A percentile compares a stretch with the other conserved stretches of the same genome.
These are phyloP conservation scores for Fusarium abutilonis DNA, from an alignment of 2,329 filamentous ascomycete species.

Conservation along the genomic window DNA sequence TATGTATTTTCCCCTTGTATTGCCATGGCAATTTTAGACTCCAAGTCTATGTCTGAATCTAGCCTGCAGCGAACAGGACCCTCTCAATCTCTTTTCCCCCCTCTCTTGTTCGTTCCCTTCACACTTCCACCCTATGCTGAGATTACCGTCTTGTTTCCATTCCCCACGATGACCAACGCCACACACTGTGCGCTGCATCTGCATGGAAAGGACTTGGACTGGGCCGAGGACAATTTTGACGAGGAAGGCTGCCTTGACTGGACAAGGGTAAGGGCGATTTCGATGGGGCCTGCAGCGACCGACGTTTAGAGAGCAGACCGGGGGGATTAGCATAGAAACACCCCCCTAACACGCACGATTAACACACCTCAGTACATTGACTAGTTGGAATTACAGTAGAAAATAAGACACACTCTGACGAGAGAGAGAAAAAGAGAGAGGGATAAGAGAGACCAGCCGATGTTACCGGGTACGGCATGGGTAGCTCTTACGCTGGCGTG, in stretches of 20 bases:
- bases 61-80: constrained; percentile 6
- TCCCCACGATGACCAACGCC: constrained; percentile 42
- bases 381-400: constrained; percentile 10
- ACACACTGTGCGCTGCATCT: constrained; percentile 43
- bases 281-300: constrained; percentile 42
- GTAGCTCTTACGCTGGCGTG: constrained; percentile 38
- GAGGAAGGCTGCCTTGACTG: constrained; percentile 25
- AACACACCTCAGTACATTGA: background rate
- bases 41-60: constrained; percentile 18
- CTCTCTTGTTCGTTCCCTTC: constrained; percentile 7
- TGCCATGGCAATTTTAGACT: constrained; percentile 18
- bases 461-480: constrained; percentile 44
- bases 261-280: constrained; percentile 36
- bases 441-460: constrained; percentile 40
- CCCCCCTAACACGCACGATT: constrained; percentile 1
- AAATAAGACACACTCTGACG: background rate
- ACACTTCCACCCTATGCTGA: constrained; percentile 15
- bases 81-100: constrained; percentile 23
- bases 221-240: constrained; percentile 40
- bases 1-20: constrained; percentile 12
- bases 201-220: constrained; percentile 39
- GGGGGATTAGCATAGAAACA: constrained; percentile 13
- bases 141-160: constrained; percentile 48
- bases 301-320: constrained; percentile 30
- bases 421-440: background rate